Evolutionary conservation across 306 rosid species (phyloP), one percentile per base, ranked within the genome.

Genomic region (Pyrus betulifolia): DNA sequence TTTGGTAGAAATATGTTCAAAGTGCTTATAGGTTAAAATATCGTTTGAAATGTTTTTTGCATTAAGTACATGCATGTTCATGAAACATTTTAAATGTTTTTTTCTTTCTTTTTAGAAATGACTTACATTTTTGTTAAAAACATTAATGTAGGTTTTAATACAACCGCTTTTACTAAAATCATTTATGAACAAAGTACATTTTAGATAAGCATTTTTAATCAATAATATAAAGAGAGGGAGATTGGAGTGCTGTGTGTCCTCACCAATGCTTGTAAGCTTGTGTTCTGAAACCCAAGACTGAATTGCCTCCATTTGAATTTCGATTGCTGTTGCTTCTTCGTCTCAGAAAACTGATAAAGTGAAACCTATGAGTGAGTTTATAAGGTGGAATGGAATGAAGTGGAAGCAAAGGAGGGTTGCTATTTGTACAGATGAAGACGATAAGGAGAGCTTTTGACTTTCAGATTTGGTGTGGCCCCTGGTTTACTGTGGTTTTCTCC

Each of bases 191-290:
- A 49, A 49, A 49, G 19, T 49, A 49, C 54, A 14, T 49, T 49
- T 49, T 49, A 5, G 5, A 15, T 14, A 49, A 49, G 3, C 54
- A 49, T 49, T 14, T 49, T 49, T 49, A 14, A 49, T 14, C 54
- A 8, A 18, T 15, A 17, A 49, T 5, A 15, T 49, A 49, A 15
- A 49, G 55, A 49, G 0, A 25, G 17, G 28, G 65, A 61, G 67
- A 27, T 27, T 12, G 2, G 6, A 27, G 14, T 61, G 17, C 35
- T 5, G 38, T 21, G 52, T 23, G 44, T 30, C 82, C 81, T 38
- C 62, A 92, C 97, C 98, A 76, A 93, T 82, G 87, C 84, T 87
- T 40, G 88, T 74, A 75, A 93, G 93, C 83, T 93, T 91, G 93
- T 93, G 86, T 49, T 89, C 78, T 30, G 89, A 78, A 83, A 89